A percentile compares a stretch with the other conserved stretches of the same genome.
Evolutionary conservation across 352 stramenopile genomes (phyloP).

Genomic region (Phytopythium helicoides): DNA sequence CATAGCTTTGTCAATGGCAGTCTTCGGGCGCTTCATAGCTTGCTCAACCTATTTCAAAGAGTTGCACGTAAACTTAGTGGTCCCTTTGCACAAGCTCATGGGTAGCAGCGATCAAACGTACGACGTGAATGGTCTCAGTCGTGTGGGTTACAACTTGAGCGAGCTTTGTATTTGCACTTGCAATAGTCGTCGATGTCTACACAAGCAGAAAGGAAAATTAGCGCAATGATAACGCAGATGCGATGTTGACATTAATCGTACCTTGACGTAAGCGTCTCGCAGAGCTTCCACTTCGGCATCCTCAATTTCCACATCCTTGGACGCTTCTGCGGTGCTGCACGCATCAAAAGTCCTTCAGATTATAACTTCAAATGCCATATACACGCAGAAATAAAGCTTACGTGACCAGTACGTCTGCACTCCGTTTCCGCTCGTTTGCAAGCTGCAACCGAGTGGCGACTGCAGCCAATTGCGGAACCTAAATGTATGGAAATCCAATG

Average conservation of each 20-base stretch:
- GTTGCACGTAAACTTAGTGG: background rate
- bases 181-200: slow-evolving; percentile 60
- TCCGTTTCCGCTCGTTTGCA: slow-evolving; percentile 51
- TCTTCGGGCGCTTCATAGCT: slow-evolving; percentile 78
- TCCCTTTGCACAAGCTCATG: background rate
- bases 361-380: background rate
- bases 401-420: slow-evolving; percentile 47
- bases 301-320: no score
- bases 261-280: no score
- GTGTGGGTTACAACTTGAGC: slow-evolving; percentile 56
- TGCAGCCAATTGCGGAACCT: slow-evolving; percentile 55
- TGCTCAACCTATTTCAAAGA: slow-evolving; percentile 46
- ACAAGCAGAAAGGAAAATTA: slow-evolving; percentile 1
- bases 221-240: no score
- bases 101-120: slow-evolving; percentile 16
- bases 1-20: slow-evolving; percentile 66
- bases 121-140: slow-evolving; percentile 66
- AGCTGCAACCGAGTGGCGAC: slow-evolving; percentile 51
- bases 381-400: slow-evolving; percentile 7
- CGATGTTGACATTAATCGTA: no score
- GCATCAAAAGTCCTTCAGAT: background rate
- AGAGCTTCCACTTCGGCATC: no score
- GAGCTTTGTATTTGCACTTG: slow-evolving; percentile 46
- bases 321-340: no score
- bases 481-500: background rate